Base-by-base conservation (phyloP, 2,329 filamentous ascomycete genomes). In the Aspergillus clavatus region DNA sequence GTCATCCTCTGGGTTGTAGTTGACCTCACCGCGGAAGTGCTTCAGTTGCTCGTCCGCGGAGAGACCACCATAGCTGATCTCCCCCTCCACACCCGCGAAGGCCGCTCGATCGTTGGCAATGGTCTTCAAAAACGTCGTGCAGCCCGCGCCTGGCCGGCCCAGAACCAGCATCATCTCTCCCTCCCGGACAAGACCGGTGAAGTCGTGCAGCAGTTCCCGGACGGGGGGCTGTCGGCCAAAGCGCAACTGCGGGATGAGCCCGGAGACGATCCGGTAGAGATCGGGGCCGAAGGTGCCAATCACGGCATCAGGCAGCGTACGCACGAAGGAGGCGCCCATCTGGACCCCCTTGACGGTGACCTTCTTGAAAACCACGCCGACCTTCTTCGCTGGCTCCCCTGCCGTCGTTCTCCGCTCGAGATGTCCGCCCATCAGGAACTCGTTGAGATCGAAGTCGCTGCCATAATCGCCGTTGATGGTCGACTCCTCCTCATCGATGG, bases 211-310 rank as follows among this genome's bases (percentile, higher is more conserved):
- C 18, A 88, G 61, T 22, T 74, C 72, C 27, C 78, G 70, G 12
- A 74, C 74, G 23, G 76, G 72, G 4, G 72, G 73, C 16, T 72
- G 68, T 38, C 71, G 71, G 5, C 72, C 70, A 38, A 78, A 65
- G 29, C 66, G 70, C 12, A 81, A 48, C 16, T 70, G 67, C 0
- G 80, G 79, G 19, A 81, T 57, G 45, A 78, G 81, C 5, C 70
- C 60, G 24, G 71, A 72, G 11, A 89, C 55, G 5, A 87, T 68
- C 18, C 72, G 76, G 62, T 87, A 91, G 1, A 91, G 69, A 63
- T 91, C 87, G 0, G 87, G 87, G 0, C 87, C 87, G 61, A 93
- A 91, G 0, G 86, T 89, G 18, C 86, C 86, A 4, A 89, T 51
- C 28, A 91, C 74, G 2, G 87, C 87, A 52, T 87, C 78, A 0